phyloP scores from a whole-genome alignment of 129 eudicot species.

The Ambrosia trifida region DNA sequence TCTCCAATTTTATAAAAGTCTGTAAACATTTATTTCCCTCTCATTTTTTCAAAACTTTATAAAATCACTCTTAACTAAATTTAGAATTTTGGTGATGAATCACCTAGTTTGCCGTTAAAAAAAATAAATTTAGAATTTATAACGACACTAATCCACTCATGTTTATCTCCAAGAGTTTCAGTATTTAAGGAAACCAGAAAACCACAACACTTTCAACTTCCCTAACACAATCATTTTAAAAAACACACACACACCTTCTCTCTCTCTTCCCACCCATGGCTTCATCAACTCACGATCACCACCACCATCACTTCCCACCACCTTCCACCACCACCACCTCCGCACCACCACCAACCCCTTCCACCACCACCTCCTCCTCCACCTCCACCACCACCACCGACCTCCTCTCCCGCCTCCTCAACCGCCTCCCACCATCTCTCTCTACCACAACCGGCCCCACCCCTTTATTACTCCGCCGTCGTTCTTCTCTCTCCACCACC shows the following conservation, averaged over 20 bases:
- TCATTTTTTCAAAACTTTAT: no score
- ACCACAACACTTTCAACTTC: constrained; percentile 8
- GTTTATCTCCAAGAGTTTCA: constrained; percentile 3
- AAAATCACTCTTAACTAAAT: no score
- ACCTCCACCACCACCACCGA: constrained; percentile 42
- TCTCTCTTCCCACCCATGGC: constrained; percentile 19
- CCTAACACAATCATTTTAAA: neutral
- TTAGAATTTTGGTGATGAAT: no score
- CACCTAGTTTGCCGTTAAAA: no score
- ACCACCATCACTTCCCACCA: constrained; percentile 66
- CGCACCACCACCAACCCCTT: constrained; percentile 93
- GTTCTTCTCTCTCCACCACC: constrained; percentile 28
- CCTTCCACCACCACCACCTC: constrained; percentile 42
- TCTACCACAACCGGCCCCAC: constrained; percentile 18
- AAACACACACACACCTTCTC: no score
- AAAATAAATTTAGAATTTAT: neutral
- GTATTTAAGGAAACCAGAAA: constrained; percentile 13
- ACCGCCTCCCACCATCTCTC: constrained; percentile 52
- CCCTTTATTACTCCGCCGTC: constrained; percentile 38
- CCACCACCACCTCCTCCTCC: constrained; percentile 46
- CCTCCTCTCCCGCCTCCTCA: constrained; percentile 62
- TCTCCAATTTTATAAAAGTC: no score
- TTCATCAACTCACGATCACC: constrained; percentile 32
- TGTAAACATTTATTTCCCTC: no score
- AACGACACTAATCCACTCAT: constrained; percentile 29